Conservation (phyloP, 768 basidiomycete genomes). For the Paxillus involutus region DNA sequence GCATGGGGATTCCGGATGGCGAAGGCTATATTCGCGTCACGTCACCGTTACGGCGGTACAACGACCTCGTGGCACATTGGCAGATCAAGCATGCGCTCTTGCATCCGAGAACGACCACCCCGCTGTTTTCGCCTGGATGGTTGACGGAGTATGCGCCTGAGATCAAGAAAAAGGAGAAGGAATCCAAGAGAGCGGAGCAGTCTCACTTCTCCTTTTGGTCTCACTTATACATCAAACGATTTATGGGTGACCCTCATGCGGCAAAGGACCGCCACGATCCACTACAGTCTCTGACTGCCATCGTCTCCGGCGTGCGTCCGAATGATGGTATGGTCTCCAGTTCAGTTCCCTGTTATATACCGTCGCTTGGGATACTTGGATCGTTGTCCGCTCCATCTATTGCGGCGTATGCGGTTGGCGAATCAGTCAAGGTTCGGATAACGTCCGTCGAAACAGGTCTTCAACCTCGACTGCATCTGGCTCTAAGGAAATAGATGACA, state of each 20-base stretch:
- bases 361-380: slow-evolving; percentile 25
- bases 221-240: slow-evolving; percentile 38
- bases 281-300: slow-evolving; percentile 26
- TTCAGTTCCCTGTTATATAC: slow-evolving; percentile 22
- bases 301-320: slow-evolving; percentile 17
- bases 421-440: slow-evolving; percentile 25
- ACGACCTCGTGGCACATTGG: slow-evolving; percentile 86
- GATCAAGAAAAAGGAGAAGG: slow-evolving; percentile 37
- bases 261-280: slow-evolving; percentile 24
- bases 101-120: slow-evolving; percentile 29
- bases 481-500: slow-evolving; percentile 4
- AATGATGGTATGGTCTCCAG: slow-evolving; percentile 10
- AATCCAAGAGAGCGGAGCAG: slow-evolving; percentile 28
- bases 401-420: slow-evolving; percentile 22
- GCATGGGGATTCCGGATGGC: slow-evolving; percentile 63
- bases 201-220: slow-evolving; percentile 43
- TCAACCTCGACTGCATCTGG: slow-evolving; percentile 25
- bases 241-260: slow-evolving; percentile 27
- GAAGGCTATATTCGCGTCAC: slow-evolving; percentile 86
- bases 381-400: slow-evolving; percentile 9
- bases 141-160: slow-evolving; percentile 44
- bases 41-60: slow-evolving; percentile 83
- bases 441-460: slow-evolving; percentile 29
- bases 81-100: slow-evolving; percentile 83
- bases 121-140: slow-evolving; percentile 47